Conservation (phyloP, 139 green algal genomes). For the Coelastrella sp. region DNA sequence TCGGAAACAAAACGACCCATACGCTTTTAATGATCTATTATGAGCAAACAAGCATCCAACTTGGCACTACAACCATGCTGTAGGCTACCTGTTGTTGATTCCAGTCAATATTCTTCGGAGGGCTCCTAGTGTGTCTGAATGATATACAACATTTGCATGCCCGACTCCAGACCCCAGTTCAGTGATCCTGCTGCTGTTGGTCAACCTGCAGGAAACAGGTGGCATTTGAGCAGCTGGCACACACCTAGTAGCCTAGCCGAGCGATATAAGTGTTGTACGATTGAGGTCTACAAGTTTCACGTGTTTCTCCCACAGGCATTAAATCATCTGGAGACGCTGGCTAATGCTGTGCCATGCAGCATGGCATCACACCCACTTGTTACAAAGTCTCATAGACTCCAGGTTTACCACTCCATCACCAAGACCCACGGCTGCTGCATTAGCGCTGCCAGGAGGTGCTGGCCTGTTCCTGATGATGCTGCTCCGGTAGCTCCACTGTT, state of each 20-base stretch:
- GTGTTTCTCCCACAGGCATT: not conserved
- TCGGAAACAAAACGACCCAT: no score
- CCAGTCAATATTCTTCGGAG: not conserved
- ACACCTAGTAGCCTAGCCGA: no score
- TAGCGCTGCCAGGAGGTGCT: conserved; percentile 2
- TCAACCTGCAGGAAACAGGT: conserved; percentile 5
- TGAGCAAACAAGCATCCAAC: no score
- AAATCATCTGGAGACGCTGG: not conserved
- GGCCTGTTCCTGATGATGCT: conserved; percentile 1
- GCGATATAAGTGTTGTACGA: no score
- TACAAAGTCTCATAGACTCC: conserved; percentile 35
- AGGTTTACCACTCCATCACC: conserved; percentile 40
- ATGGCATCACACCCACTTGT: not conserved
- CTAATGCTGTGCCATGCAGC: not conserved
- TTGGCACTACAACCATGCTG: no score
- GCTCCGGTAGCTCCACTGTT: conserved; percentile 22
- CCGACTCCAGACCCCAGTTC: not conserved
- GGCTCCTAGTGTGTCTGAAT: not conserved
- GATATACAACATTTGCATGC: conserved; percentile 3
- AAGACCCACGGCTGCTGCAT: not conserved
- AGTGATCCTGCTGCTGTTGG: not conserved
- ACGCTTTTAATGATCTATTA: no score
- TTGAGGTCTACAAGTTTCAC: no score
- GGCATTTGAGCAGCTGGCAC: not conserved
- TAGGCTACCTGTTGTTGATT: not conserved